Conservation (phyloP, 768 basidiomycete species). For the Termitomyces sp. region DNA sequence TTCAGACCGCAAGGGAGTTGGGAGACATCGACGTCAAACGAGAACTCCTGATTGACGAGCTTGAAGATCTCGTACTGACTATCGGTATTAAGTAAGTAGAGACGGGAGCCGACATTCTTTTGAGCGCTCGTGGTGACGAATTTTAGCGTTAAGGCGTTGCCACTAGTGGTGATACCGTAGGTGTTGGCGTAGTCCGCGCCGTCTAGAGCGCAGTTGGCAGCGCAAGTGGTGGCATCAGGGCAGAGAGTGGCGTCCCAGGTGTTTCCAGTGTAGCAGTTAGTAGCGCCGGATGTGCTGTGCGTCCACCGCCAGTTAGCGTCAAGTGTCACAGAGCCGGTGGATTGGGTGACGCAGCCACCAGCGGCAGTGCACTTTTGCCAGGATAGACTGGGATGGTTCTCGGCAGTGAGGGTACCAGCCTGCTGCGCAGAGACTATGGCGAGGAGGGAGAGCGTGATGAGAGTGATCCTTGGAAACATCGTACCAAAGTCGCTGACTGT, state of each 20-base stretch:
- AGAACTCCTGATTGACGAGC: neutral
- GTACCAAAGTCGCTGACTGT: neutral
- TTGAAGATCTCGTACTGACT: constrained; percentile 30
- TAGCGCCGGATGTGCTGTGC: constrained; percentile 33
- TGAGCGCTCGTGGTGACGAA: constrained; percentile 37
- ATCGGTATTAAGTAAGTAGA: constrained; percentile 49
- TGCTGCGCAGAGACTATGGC: constrained; percentile 27
- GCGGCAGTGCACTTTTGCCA: constrained; percentile 46
- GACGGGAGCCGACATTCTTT: constrained; percentile 38
- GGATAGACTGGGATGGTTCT: neutral
- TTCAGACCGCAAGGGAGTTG: constrained; percentile 32
- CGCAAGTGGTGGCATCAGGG: neutral
- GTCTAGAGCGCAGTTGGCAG: neutral
- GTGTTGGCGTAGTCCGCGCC: neutral
- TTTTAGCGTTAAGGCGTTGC: constrained; percentile 43
- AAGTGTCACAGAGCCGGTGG: constrained; percentile 37
- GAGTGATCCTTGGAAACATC: constrained; percentile 37
- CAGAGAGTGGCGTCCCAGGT: too few relatives aligned
- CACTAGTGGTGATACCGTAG: constrained; percentile 28
- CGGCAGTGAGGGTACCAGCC: too few relatives aligned
- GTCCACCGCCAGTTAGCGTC: constrained; percentile 59
- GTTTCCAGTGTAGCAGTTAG: constrained; percentile 48
- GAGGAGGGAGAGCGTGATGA: constrained; percentile 32
- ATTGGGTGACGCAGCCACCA: constrained; percentile 37
- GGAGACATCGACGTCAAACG: constrained; percentile 57